A percentile compares a stretch with the other conserved stretches of the same genome.
Evolutionary conservation across 1,284 basidiomycete genomes (phyloP).

Genomic region (Inonotus obliquus): DNA sequence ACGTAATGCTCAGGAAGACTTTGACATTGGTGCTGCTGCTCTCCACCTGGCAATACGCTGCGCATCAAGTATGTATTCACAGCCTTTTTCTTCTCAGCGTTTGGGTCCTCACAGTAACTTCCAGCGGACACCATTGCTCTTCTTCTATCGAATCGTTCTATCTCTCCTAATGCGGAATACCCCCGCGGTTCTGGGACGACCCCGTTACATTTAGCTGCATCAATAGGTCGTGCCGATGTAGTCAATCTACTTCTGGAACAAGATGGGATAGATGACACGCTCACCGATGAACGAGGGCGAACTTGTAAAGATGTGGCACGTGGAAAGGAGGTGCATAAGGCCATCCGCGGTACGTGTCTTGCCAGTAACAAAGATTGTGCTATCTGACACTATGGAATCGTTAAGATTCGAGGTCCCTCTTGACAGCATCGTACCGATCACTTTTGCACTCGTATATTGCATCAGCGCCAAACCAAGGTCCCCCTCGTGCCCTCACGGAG

Average conservation of each 20-base stretch:
- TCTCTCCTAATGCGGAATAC: constrained; percentile 73
- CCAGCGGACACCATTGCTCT: constrained; percentile 61
- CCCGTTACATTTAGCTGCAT: constrained; percentile 83
- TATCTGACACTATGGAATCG: neutral
- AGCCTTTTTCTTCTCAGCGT: neutral
- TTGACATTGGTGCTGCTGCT: constrained; percentile 68
- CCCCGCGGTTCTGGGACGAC: constrained; percentile 73
- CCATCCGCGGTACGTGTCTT: constrained; percentile 62
- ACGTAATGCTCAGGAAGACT: constrained; percentile 38
- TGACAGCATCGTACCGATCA: constrained; percentile 75
- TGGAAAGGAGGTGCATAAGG: constrained; percentile 64
- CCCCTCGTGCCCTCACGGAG: constrained; percentile 47
- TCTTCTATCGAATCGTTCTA: constrained; percentile 67
- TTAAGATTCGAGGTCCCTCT: constrained; percentile 68
- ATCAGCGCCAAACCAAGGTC: constrained; percentile 44
- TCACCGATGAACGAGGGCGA: constrained; percentile 65
- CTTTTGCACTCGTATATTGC: constrained; percentile 69
- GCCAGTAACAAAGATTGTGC: neutral
- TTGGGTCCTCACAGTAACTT: constrained; percentile 4
- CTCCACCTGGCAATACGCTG: constrained; percentile 86
- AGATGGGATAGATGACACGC: constrained; percentile 76
- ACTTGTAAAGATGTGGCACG: constrained; percentile 76
- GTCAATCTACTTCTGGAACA: constrained; percentile 74
- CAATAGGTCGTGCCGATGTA: constrained; percentile 76
- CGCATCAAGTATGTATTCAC: constrained; percentile 58